Conservation (phyloP, 805 yeast genomes). For the Barnettozyma sucrosica region DNA sequence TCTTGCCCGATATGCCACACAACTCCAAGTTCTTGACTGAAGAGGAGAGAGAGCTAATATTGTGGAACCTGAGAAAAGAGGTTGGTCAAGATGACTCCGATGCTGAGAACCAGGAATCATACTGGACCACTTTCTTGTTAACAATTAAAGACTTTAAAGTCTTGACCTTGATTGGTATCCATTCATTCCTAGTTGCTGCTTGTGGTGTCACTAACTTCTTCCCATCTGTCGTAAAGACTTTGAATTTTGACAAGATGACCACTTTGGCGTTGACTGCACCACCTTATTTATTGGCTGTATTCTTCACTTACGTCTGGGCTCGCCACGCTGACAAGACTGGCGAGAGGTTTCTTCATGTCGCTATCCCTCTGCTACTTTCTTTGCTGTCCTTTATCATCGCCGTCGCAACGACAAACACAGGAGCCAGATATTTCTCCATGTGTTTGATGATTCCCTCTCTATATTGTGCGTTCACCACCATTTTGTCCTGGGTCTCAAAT, state of each 20-base stretch:
- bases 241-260: slow-evolving; percentile 43
- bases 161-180: slow-evolving; percentile 41
- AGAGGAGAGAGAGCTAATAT: slow-evolving; percentile 36
- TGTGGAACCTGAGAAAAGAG: slow-evolving; percentile 26
- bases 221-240: slow-evolving; percentile 54
- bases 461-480: slow-evolving; percentile 47
- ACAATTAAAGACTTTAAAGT: slow-evolving; percentile 38
- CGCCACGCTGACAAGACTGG: slow-evolving; percentile 51
- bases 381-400: slow-evolving; percentile 43
- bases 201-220: slow-evolving; percentile 57
- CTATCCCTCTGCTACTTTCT: slow-evolving; percentile 36
- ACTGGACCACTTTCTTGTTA: slow-evolving; percentile 31
- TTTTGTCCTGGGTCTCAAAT: slow-evolving; percentile 51
- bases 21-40: slow-evolving; percentile 41
- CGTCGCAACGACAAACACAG: slow-evolving; percentile 45
- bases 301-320: slow-evolving; percentile 46
- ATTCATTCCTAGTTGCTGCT: slow-evolving; percentile 45
- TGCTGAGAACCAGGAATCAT: slow-evolving; percentile 24
- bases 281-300: slow-evolving; percentile 48
- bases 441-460: slow-evolving; percentile 52
- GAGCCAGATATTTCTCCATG: slow-evolving; percentile 56
- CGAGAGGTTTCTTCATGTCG: slow-evolving; percentile 48
- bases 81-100: slow-evolving; percentile 27
- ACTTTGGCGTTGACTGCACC: slow-evolving; percentile 57
- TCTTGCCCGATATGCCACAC: slow-evolving; percentile 49